A percentile compares a stretch with the other conserved stretches of the same genome.
Evolutionary conservation across 2,329 filamentous ascomycete species (phyloP).

Genomic region (Exophiala bonariae): DNA sequence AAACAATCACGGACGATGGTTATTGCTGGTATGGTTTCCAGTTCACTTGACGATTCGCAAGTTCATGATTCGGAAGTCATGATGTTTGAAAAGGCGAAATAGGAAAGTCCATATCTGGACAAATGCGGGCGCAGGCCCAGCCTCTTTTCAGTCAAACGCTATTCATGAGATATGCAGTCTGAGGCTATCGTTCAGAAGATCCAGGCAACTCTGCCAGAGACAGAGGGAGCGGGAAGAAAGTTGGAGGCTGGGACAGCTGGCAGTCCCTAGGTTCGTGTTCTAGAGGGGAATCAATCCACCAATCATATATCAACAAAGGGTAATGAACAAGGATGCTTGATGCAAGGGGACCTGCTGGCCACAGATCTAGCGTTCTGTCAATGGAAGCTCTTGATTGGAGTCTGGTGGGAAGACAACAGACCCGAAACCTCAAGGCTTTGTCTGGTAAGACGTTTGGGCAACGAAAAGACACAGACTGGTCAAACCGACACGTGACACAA

Average conservation of each 20-base stretch:
- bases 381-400: slow-evolving; percentile 14
- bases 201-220: slow-evolving; percentile 16
- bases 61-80: slow-evolving; percentile 27
- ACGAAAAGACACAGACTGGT: background rate
- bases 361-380: slow-evolving; percentile 18
- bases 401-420: too few relatives aligned
- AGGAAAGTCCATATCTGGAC: slow-evolving; percentile 19
- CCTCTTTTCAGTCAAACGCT: slow-evolving; percentile 10
- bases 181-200: slow-evolving; percentile 1
- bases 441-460: too few relatives aligned
- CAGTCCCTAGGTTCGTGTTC: slow-evolving; percentile 16
- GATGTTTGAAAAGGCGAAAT: slow-evolving; percentile 25
- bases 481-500: background rate
- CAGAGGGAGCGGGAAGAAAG: slow-evolving; percentile 24
- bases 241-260: slow-evolving; percentile 25
- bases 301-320: slow-evolving; percentile 18
- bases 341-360: slow-evolving; percentile 23
- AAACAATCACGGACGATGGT: slow-evolving; percentile 15
- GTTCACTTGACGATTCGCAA: slow-evolving; percentile 27
- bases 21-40: slow-evolving; percentile 23
- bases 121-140: slow-evolving; percentile 19
- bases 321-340: slow-evolving; percentile 20
- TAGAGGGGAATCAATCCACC: slow-evolving; percentile 10
- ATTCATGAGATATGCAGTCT: slow-evolving; percentile 2
- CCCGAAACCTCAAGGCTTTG: too few relatives aligned